Evolutionary conservation across 2,329 filamentous ascomycete species (phyloP).

Genomic region (Pyrenochaeta sp.): DNA sequence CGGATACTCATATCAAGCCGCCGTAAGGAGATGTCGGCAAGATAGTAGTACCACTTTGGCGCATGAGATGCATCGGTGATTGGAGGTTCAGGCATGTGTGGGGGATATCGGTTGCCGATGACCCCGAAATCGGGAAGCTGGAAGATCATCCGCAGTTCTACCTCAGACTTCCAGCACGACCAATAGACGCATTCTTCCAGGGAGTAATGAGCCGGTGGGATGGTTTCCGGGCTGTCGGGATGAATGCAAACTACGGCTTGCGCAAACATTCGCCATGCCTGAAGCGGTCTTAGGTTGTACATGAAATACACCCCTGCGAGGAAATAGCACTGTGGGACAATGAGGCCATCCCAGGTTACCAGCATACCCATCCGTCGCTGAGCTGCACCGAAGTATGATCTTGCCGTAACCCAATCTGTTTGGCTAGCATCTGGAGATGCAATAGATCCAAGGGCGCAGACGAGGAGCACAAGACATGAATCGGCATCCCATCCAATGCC

Average conservation of each 20-base stretch:
- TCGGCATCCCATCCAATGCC: slow-evolving; percentile 14
- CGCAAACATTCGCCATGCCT: slow-evolving; percentile 3
- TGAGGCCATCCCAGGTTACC: not conserved
- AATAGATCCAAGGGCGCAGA: slow-evolving; percentile 18
- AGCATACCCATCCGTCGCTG: not conserved
- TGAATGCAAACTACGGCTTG: not conserved
- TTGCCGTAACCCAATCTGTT: not conserved
- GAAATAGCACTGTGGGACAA: slow-evolving; percentile 1
- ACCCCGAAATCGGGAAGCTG: not conserved
- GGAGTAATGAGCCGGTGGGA: not conserved
- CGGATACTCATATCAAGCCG: slow-evolving; percentile 1
- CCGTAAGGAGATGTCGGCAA: slow-evolving; percentile 15
- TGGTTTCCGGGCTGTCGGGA: not conserved
- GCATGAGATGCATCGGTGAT: not conserved
- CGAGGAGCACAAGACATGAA: slow-evolving; percentile 13
- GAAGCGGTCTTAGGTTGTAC: slow-evolving; percentile 1
- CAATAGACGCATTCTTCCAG: slow-evolving; percentile 10
- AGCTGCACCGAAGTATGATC: not conserved
- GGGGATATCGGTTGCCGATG: slow-evolving; percentile 10
- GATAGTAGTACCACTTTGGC: slow-evolving; percentile 13
- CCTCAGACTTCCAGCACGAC: slow-evolving; percentile 20
- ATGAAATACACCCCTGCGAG: slow-evolving; percentile 2
- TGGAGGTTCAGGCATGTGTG: slow-evolving; percentile 2
- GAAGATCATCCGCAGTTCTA: slow-evolving; percentile 2
- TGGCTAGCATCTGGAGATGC: slow-evolving; percentile 6